A percentile compares a stretch with the other conserved stretches of the same genome.
These are phyloP conservation scores for Talaromyces sp. DNA, from an alignment of 2,329 filamentous ascomycete genomes.

Conservation along the genomic window DNA sequence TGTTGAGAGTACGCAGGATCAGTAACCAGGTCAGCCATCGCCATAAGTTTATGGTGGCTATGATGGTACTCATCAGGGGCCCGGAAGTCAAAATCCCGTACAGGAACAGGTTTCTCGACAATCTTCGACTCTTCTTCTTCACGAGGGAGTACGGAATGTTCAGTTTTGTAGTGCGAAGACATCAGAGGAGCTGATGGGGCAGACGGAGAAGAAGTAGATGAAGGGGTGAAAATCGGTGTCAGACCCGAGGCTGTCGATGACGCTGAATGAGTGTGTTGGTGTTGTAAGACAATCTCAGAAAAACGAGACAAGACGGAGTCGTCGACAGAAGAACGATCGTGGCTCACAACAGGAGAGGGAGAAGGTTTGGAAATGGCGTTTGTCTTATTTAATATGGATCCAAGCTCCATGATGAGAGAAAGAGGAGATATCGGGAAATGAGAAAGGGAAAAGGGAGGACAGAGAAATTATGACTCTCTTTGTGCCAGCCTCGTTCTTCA, in stretches of 20 bases:
- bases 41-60: conserved; percentile 10
- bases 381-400: conserved; percentile 13
- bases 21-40: conserved; percentile 11
- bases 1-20: conserved; percentile 8
- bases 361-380: not conserved
- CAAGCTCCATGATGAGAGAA: conserved; percentile 7
- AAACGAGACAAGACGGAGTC: conserved; percentile 12
- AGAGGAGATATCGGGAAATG: not conserved
- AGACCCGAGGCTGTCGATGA: not conserved
- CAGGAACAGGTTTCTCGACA: not conserved
- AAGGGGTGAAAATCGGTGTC: not conserved
- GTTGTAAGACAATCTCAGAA: not conserved
- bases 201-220: not conserved
- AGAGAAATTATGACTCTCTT: conserved; percentile 5
- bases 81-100: not conserved
- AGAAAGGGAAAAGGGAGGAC: not conserved
- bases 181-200: not conserved
- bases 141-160: not conserved
- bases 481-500: not conserved
- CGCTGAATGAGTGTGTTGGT: not conserved
- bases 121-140: not conserved
- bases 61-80: conserved; percentile 9
- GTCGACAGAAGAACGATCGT: not conserved
- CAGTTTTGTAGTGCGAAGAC: not conserved
- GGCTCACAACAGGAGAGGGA: not conserved